Conservation (phyloP, 768 basidiomycete species). For the Auriscalpium vulgare region DNA sequence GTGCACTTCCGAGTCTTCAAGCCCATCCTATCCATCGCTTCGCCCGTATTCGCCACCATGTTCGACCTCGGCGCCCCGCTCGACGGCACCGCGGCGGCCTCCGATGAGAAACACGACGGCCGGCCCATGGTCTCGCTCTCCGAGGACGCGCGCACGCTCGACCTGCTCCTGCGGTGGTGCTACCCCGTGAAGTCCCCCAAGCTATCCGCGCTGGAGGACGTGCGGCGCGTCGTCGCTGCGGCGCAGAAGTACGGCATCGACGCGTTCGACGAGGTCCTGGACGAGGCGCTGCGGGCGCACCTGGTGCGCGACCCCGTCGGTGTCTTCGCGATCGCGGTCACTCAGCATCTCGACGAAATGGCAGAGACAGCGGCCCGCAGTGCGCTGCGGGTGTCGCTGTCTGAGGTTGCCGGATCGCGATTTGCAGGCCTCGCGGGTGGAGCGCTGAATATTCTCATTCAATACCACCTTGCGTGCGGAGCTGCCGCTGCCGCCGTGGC, state of each 20-base stretch:
- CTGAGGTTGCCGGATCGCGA: neutral
- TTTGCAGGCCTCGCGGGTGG: neutral
- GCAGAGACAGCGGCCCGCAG: neutral
- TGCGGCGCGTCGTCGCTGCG: neutral
- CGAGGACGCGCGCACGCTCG: neutral
- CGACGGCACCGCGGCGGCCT: neutral
- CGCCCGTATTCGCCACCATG: conserved; percentile 26
- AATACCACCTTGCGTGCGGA: neutral
- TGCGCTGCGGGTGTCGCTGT: neutral
- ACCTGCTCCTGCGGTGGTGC: neutral
- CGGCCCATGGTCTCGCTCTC: neutral
- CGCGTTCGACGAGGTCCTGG: neutral
- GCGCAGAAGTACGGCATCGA: neutral
- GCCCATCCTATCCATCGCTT: conserved; percentile 26
- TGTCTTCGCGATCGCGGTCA: neutral
- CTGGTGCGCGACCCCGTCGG: neutral
- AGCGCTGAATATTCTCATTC: neutral
- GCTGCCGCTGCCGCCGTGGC: neutral
- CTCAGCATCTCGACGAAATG: neutral
- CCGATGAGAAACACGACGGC: too few species aligned
- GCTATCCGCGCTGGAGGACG: neutral
- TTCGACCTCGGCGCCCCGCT: conserved; percentile 22
- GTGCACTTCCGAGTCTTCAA: conserved; percentile 21
- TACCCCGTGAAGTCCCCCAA: neutral
- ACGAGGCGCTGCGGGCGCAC: neutral